These are phyloP conservation scores for Verticillium alfalfae DNA, from an alignment of 2,329 filamentous ascomycete species.

Conservation along the genomic window DNA sequence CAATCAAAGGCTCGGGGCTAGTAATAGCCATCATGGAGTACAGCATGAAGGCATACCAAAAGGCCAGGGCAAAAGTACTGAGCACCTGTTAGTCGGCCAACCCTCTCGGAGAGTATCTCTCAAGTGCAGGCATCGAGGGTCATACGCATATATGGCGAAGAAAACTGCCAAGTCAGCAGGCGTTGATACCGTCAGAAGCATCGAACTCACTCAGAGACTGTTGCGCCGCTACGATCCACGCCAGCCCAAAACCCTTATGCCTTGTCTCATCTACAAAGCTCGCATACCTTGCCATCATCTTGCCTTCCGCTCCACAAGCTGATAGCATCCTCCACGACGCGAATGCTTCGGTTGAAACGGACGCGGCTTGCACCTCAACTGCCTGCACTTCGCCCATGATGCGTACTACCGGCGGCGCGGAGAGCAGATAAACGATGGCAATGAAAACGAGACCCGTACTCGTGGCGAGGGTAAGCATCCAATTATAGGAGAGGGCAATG, in stretches of 20 bases:
- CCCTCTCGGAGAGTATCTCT: background rate
- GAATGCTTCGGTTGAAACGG: constrained; percentile 33
- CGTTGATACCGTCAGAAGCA: background rate
- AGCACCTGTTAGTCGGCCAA: constrained; percentile 10
- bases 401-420: constrained; percentile 22
- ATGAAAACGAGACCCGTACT: constrained; percentile 19
- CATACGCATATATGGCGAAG: constrained; percentile 14
- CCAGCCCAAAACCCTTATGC: constrained; percentile 18
- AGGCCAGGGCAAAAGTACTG: constrained; percentile 31
- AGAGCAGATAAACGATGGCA: constrained; percentile 34
- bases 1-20: constrained; percentile 13
- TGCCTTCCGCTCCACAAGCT: constrained; percentile 32
- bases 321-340: constrained; percentile 28
- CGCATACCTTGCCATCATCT: constrained; percentile 26
- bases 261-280: constrained; percentile 28
- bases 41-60: constrained; percentile 31
- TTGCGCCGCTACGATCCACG: constrained; percentile 16
- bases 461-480: constrained; percentile 45
- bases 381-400: constrained; percentile 18
- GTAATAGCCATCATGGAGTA: constrained; percentile 12
- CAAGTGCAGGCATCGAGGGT: background rate
- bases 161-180: constrained; percentile 8
- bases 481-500: constrained; percentile 46
- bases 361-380: constrained; percentile 26
- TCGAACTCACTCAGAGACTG: constrained; percentile 15